phyloP scores from a whole-genome alignment of 352 stramenopile genomes.

The Phytopythium oedochilum region DNA sequence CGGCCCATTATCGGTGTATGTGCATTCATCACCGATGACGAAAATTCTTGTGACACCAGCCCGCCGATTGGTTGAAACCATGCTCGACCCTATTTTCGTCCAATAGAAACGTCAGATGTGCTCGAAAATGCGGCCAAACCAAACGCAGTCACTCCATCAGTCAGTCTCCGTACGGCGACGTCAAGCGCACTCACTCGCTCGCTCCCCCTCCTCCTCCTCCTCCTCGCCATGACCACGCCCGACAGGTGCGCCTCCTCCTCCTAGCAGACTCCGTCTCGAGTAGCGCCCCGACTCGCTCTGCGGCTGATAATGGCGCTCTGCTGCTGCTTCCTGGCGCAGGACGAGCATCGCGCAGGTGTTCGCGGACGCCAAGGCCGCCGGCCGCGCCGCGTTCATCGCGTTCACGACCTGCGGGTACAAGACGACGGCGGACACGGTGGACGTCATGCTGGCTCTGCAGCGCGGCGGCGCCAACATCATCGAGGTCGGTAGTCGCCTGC shows the following conservation, averaged over 20 bases:
- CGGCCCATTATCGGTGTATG: neutral
- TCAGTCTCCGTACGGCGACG: neutral
- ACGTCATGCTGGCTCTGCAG: slow-evolving; percentile 95
- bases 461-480: slow-evolving; percentile 96
- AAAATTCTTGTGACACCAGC: slow-evolving; percentile 10
- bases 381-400: slow-evolving; percentile 92
- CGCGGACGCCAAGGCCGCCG: slow-evolving; percentile 56
- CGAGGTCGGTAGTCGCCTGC: slow-evolving; percentile 47
- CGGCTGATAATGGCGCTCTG: no score
- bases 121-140: no score
- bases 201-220: neutral
- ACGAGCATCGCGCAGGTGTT: slow-evolving; percentile 64
- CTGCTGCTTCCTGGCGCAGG: slow-evolving; percentile 18
- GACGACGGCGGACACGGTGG: slow-evolving; percentile 91
- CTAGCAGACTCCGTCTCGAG: no score
- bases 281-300: no score
- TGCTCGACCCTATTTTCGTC: slow-evolving; percentile 5
- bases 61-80: slow-evolving; percentile 16
- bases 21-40: slow-evolving; percentile 2
- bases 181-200: neutral
- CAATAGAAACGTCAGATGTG: slow-evolving; percentile 12
- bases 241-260: neutral
- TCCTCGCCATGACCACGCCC: slow-evolving; percentile 1
- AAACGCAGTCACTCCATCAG: neutral
- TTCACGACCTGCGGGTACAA: slow-evolving; percentile 97